Base-by-base conservation (phyloP, 2,329 filamentous ascomycete species). In the Penicillium vulpinum region DNA sequence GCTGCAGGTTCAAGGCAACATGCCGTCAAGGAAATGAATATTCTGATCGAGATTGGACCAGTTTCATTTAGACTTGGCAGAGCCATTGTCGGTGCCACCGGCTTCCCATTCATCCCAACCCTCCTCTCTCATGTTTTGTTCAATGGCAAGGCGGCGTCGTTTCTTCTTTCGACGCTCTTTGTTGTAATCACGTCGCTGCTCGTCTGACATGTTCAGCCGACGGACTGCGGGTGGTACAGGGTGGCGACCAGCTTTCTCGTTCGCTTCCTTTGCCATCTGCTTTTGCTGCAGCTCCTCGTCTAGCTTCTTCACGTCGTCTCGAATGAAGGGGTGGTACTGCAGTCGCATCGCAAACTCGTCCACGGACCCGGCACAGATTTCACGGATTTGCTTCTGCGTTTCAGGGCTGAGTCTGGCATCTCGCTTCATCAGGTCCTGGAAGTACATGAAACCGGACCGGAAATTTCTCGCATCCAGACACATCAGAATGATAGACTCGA, bases 401-500 rank as follows among this genome's bases (percentile, higher is more conserved):
- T 63, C 62, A 21, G 61, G 59, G n/a, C 63, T 65, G 43, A 74
- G 56, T 3, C 47, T 44, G 44, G 67, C 68, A 4, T 67, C 68
- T 15, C 71, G 70, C 36, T 68, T 66, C 8, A 66, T 55, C 54
- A 77, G 62, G 51, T 78, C 75, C 40, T 71, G 58, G 47, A 75
- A 64, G 58, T 77, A 78, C 61, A 70, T 71, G 57, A 69, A 71
- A 1, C 70, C 74, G 5, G 73, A 74, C 49, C 67, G 62, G 58
- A 70, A 75, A 43, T 72, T 75, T 6, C 62, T 65, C 9, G 66
- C 60, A 8, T 75, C 70, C 5, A 84, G 62, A 64, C 85, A 88
- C 41, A 85, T 77, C 13, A 85, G 69, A 16, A 88, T 81, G 11
- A 89, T 73, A 5, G 81, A 77, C 62, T 88, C 85, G 62, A 88